These are phyloP conservation scores for Chaetomiaceae sp. DNA, from an alignment of 2,329 filamentous ascomycete species.

Conservation along the genomic window DNA sequence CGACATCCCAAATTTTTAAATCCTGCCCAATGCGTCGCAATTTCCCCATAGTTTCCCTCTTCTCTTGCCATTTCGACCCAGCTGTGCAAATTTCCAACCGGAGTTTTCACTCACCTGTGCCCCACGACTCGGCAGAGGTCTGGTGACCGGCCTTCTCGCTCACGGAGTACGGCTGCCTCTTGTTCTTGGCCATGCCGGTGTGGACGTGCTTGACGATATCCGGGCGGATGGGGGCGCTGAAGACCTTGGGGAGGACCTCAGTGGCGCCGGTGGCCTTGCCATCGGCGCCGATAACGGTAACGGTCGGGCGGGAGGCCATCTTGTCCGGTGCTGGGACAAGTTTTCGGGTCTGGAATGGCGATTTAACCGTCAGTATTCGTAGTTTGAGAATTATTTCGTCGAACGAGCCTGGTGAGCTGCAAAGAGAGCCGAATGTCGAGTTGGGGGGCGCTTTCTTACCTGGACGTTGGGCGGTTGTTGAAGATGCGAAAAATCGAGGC, in stretches of 20 bases:
- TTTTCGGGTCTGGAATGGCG: constrained; percentile 18
- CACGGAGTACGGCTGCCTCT: constrained; percentile 98
- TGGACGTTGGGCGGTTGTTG: constrained; percentile 25
- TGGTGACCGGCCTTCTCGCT: constrained; percentile 99
- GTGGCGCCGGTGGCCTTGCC: constrained; percentile 86
- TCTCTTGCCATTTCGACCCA: background rate
- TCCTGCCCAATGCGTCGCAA: background rate
- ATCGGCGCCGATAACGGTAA: constrained; percentile 95
- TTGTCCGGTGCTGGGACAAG: constrained; percentile 36
- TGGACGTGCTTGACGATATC: constrained; percentile 99
- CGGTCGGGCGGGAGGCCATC: constrained; percentile 96
- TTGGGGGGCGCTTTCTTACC: constrained; percentile 20
- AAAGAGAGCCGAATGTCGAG: background rate
- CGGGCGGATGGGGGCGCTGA: constrained; percentile 93
- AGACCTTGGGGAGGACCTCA: constrained; percentile 92
- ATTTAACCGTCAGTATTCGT: constrained; percentile 15
- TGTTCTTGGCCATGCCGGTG: constrained; percentile 99
- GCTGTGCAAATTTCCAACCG: background rate
- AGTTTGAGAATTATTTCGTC: background rate
- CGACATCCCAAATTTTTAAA: background rate
- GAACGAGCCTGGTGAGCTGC: background rate
- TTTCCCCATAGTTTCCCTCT: background rate
- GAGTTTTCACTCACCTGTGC: constrained; percentile 26
- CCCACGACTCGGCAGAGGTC: constrained; percentile 98
- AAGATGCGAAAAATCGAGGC: constrained; percentile 24